Evolutionary conservation across 2,329 filamentous ascomycete species (phyloP), one percentile per base, ranked within the genome.

Genomic region (Fusarium stilboides): DNA sequence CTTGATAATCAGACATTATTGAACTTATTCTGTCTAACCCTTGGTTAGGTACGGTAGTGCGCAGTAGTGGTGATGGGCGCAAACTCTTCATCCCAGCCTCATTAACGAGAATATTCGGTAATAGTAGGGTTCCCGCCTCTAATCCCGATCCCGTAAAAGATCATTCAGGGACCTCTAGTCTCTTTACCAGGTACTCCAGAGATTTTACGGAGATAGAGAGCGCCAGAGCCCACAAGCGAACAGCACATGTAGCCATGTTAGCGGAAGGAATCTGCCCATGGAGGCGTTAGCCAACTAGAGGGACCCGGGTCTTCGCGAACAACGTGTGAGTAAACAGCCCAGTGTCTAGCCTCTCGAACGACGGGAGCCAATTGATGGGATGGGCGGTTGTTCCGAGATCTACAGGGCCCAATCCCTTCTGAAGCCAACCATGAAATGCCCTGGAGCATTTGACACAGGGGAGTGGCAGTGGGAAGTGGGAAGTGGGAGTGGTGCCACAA

Each of bases 261-360:
- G 55, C 53, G 59, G 59, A 57, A 50, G 39, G 56, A 65, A 75
- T 75, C 73, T 71, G 73, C 59, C 68, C 73, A 75, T 72, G 45
- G 68, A 69, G 70, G 70, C 71, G 70, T 55, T 62, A 55, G 45
- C 46, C 46, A 59, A 59, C 58, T 50, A 58, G 66, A 59, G 59
- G 51, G 62, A 69, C 64, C 72, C 72, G 72, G 72, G 64, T 65
- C 68, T 70, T 70, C 63, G 58, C 67, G 67, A 69, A 70, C 62
- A 70, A 70, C 67, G 67, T 70, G 67, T 68, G 67, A 70, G 68
- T 22, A 53, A 70, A 68, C 57, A 61, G 62, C 54, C 62, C 53
- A 70, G 58, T 47, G 37, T 47, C 39, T 44, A 53, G 39, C 20
- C 51, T 26, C 56, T 69, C 66, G 66, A 69, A 68, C 54, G 62